Evolutionary conservation across 2,329 filamentous ascomycete species (phyloP).

Genomic region (Pezizomycotina sp.): DNA sequence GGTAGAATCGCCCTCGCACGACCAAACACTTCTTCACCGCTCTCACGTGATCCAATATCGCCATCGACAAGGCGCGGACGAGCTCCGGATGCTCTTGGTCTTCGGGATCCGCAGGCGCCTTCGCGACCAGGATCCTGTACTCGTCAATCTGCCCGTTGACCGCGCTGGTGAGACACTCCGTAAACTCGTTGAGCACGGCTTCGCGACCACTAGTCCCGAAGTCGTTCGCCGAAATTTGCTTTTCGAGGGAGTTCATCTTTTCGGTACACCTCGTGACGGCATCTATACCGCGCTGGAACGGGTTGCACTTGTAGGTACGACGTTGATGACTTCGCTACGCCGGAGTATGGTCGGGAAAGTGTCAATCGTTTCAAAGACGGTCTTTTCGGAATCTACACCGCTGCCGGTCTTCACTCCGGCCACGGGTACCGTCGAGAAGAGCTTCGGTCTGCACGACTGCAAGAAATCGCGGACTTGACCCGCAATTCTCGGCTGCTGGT

Average conservation of each 20-base stretch:
- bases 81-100: conserved; percentile 37
- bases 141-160: conserved; percentile 26
- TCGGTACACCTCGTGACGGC: conserved; percentile 79
- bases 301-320: conserved; percentile 50
- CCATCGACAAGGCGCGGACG: conserved; percentile 66
- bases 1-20: conserved; percentile 47
- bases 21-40: conserved; percentile 68
- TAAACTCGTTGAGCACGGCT: conserved; percentile 16
- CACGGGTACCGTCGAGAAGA: conserved; percentile 41
- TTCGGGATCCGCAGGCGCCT: conserved; percentile 34
- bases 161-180: conserved; percentile 15
- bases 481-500: conserved; percentile 70
- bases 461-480: conserved; percentile 75
- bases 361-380: conserved; percentile 66
- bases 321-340: conserved; percentile 64
- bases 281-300: conserved; percentile 78
- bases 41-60: conserved; percentile 74
- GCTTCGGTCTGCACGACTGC: conserved; percentile 31
- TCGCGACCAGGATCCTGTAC: conserved; percentile 27
- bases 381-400: conserved; percentile 41
- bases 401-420: conserved; percentile 37
- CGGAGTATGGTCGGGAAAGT: conserved; percentile 80
- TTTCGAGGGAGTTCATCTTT: conserved; percentile 63
- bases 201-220: conserved; percentile 36
- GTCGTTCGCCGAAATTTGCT: conserved; percentile 54